Base-by-base conservation (phyloP, 495 filamentous ascomycete species). In the Schizothecium vesticola region DNA sequence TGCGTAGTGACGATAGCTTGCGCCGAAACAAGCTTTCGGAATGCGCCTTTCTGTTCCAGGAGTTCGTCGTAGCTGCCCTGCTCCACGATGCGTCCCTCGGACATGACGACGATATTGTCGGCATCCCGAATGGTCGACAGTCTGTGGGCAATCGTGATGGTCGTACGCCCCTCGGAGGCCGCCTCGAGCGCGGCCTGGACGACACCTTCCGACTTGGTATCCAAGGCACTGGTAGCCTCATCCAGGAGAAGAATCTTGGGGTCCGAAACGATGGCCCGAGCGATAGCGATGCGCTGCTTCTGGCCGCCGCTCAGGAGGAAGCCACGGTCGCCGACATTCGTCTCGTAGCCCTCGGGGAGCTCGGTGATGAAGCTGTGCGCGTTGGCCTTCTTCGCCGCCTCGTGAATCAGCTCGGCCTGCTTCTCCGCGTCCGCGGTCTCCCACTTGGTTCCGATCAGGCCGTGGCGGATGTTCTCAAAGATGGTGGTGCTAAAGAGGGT, bases 31-130 rank as follows among this genome's bases (percentile, higher is more conserved):
- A 88, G 80, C 51, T 79, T 80, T 57, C 80, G 83, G 72, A 87
- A 88, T 3, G 80, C 88, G 2, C 87, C 86, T 64, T 79, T 86
- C 67, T 85, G 77, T 66, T 82, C 79, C 3, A 95, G 74, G 65
- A 96, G 79, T 67, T 87, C 85, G 11, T 86, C 84, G 77, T 93
- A 92, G 21, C 86, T 90, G 1, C 92, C 92, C 67, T 82, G 92
- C 74, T 99, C 95, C n/a, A 95, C 84, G 67, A 97, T 96, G 22
- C 83, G 76, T 61, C 95, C 95, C 65, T 90, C 79, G 13, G 88
- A 84, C 88, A 99, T 92, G 71, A 97, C 93, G 21, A 97, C 92
- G 68, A 99, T 99, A 74, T 97, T 99, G 75, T 97, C 90, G 0
- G 94, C 94, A 67, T 90, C 86, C 78, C 90, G 94, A 81, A 99